Evolutionary conservation across 768 basidiomycete species (phyloP), one percentile per base, ranked within the genome.

Genomic region (Leucocoprinus birnbaumii): DNA sequence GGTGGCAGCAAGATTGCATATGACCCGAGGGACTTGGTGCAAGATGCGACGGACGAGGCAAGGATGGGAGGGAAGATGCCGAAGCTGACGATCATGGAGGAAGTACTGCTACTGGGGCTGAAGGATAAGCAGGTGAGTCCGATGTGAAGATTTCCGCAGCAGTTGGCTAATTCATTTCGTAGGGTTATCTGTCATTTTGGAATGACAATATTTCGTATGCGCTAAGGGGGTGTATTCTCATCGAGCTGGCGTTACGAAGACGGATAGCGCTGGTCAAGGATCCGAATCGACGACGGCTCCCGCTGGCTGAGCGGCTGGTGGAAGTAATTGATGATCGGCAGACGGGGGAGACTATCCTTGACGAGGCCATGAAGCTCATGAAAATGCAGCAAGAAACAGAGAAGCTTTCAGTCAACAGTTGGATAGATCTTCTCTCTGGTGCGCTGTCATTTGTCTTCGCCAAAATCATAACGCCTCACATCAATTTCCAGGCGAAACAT

Each of bases 141-240:
- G 24, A 18, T 3, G 13, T 16, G 8, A 11, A 16, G 27, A 8
- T 26, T 40, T 34, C 47, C 16, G 25, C 40, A 40, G 25, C 40
- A 18, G 21, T 22, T 10, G 31, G 21, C 19, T 18, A 9, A 43
- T 27, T 16, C 18, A 46, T 34, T 48, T 6, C 14, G 19, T 58
- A 78, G 74, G 95, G 95, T 34, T 97, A 98, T 70, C 84, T 98
- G 37, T 96, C 94, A 1, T 98, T 98, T 68, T 98, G 96, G 96
- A 98, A 98, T 73, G 96, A 99, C 78, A 98, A 98, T 73, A 99
- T 99, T 61, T 97, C 94, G 0, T 99, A 99, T 71, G 95, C 96
- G 13, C 81, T 99, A 2, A 85, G 97, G n/a, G 97, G 97, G 3
- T 98, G 96, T 69, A 98, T 99, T 64, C 83, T 99, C 58, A 88